Base-by-base conservation (phyloP, 345 rosid species). In the Eucalyptus microcorys region DNA sequence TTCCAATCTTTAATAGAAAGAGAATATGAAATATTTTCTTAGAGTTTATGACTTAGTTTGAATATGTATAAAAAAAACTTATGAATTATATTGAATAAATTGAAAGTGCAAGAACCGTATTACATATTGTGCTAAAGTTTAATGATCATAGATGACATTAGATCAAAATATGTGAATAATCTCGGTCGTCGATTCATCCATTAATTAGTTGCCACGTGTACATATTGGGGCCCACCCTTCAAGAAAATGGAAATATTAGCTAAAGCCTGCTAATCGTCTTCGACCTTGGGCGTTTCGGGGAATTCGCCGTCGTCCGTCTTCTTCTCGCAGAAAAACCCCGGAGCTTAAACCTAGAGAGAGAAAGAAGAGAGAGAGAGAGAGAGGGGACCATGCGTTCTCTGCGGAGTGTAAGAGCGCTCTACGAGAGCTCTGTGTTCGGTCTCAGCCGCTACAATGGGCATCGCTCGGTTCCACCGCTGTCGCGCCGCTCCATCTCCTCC, bases 401-500 rank as follows among this genome's bases (percentile, higher is more conserved):
- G n/a, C 89, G 88, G 24, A n/a, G 71, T 50, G 53, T 40, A 43
- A 37, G 87, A 34, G 87, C 85, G 32, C 85, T 87, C 16, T 17
- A 12, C 83, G 66, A 19, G 59, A 86, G 81, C 83, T 88, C 86
- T 42, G 59, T 49, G 49, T 88, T 11, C 64, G 14, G 83, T 11
- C 32, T 8, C 64, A 2, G 47, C 52, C 87, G 49, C 49, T 32
- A 27, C 83, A 8, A 45, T 85, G 42, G 11, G 89, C 76, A 76
- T 8, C 66, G 64, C 87, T 27, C 37, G 49, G 37, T 71, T 88
- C 88, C 71, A 47, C 76, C 95, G 40, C 96, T 89, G 92, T 89
- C 86, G 87, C 97, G 98, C 42, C 97, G 98, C 42, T 91, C 90
- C 26, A 92, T 97, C 89, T 92, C 91, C 90, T 90, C 96, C 88